These are phyloP conservation scores for Coemansia sp. DNA, from an alignment of 192 early-diverging fungal genomes.

Conservation along the genomic window DNA sequence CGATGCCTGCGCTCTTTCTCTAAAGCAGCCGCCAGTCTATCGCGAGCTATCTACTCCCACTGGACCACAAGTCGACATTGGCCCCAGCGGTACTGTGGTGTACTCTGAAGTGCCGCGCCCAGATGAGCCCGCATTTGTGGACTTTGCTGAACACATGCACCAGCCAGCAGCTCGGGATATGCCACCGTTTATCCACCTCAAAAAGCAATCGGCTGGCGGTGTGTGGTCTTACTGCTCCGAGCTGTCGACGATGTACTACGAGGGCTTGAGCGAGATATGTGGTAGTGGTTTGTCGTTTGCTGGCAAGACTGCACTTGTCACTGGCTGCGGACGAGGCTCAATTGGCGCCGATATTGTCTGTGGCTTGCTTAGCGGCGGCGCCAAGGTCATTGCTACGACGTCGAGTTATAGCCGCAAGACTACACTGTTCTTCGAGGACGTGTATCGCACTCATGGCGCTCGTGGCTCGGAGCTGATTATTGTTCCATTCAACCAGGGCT, in stretches of 20 bases:
- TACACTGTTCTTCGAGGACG: constrained; percentile 83
- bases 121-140: constrained; percentile 76
- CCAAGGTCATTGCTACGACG: constrained; percentile 87
- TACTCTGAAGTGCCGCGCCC: constrained; percentile 82
- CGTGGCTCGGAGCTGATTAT: constrained; percentile 83
- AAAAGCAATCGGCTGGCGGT: neutral
- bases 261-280: constrained; percentile 72
- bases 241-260: constrained; percentile 74
- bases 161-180: constrained; percentile 56
- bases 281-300: constrained; percentile 82
- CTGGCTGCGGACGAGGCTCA: constrained; percentile 87
- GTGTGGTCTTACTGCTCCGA: constrained; percentile 69
- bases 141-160: constrained; percentile 83
- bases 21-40: constrained; percentile 74
- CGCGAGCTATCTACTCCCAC: constrained; percentile 85
- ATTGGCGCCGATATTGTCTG: constrained; percentile 90
- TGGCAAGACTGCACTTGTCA: constrained; percentile 80
- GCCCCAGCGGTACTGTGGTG: constrained; percentile 71
- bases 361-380: constrained; percentile 86
- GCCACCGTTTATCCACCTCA: constrained; percentile 22
- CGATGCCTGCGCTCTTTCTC: constrained; percentile 76
- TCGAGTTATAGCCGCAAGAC: constrained; percentile 77
- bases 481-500: constrained; percentile 95
- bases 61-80: constrained; percentile 74
- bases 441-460: constrained; percentile 89